Base-by-base conservation (phyloP, 1,284 basidiomycete species). In the Sutorius eximius region DNA sequence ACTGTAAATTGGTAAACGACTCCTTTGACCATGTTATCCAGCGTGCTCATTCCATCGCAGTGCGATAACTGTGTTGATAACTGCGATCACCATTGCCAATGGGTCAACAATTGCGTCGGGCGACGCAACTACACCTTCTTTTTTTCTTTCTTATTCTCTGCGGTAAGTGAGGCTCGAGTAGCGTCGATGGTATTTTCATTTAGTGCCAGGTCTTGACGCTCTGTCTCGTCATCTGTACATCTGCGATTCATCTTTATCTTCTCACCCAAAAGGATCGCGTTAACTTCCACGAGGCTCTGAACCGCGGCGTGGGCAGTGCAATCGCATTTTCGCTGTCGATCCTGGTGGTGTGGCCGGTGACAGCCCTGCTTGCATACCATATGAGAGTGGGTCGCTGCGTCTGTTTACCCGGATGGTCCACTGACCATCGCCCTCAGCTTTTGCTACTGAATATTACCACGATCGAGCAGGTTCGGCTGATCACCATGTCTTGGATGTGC, bases 1-100 rank as follows among this genome's bases (percentile, higher is more conserved):
- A 97, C 72, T 97, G 94, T 71, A 91, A 93, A 69, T 83, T 96
- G 82, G 91, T 91, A 61, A 65, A 80, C 15, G 2, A 16, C 5
- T 33, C 18, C 11, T 43, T 34, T 36, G 13, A 32, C 44, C 48
- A 8, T 51, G 24, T 52, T 49, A 52, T 27, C 16, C 42, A 38
- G 37, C 16, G 27, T 41, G 46, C 51, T 62, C 49, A 56, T 44
- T 34, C 46, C 52, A 3, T 36, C 46, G 1, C 63, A 93, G 88
- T 97, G 94, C 70, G 92, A 95, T 62, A 96, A 97, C 68, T 97
- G 95, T 67, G 91, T 96, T 22, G 94, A 96, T 61, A 88, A 87
- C 22, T 87, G 85, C 64, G 88, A 95, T 67, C 93, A 95, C 67
- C 93, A 96, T 72, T 97, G 95, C 63, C 91, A 94, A 61, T 97